phyloP scores from a whole-genome alignment of 768 basidiomycete species.

The Roridomyces roridus region DNA sequence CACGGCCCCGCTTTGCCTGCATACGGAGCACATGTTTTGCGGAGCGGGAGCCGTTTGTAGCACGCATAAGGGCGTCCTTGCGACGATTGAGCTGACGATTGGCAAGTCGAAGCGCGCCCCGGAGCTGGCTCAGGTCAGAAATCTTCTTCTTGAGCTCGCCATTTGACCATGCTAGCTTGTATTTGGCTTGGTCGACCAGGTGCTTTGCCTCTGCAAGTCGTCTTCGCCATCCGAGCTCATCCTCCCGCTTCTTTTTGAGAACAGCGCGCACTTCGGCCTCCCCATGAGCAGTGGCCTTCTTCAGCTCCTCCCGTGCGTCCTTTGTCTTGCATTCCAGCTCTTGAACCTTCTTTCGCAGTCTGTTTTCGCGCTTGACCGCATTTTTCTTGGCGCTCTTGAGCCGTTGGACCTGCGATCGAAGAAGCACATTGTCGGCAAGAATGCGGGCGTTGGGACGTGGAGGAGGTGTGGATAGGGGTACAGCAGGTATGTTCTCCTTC shows the following conservation, averaged over 20 bases:
- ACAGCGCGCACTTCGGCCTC: slow-evolving; percentile 7
- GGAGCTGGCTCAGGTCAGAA: slow-evolving; percentile 2
- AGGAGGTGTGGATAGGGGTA: background rate
- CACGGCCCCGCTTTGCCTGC: slow-evolving; percentile 11
- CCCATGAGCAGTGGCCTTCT: background rate
- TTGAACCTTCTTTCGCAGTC: background rate
- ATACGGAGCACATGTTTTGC: slow-evolving; percentile 7
- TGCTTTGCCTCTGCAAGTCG: slow-evolving; percentile 6
- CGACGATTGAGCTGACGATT: background rate
- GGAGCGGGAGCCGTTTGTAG: background rate
- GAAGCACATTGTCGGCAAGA: background rate
- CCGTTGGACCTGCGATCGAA: background rate
- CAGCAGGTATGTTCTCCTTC: background rate
- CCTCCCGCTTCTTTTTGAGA: slow-evolving; percentile 5
- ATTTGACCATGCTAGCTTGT: background rate
- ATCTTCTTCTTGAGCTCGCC: background rate
- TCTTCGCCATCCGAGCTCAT: background rate
- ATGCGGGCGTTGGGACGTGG: background rate
- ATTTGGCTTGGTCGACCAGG: background rate
- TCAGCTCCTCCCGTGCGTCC: slow-evolving; percentile 1
- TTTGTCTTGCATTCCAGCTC: background rate
- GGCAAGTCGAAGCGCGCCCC: background rate
- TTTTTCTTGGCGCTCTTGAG: slow-evolving; percentile 1
- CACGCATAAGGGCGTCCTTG: background rate
- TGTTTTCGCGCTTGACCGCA: background rate